Conservation (phyloP, 148 eudicot species). For the Fagopyrum homotropicum region DNA sequence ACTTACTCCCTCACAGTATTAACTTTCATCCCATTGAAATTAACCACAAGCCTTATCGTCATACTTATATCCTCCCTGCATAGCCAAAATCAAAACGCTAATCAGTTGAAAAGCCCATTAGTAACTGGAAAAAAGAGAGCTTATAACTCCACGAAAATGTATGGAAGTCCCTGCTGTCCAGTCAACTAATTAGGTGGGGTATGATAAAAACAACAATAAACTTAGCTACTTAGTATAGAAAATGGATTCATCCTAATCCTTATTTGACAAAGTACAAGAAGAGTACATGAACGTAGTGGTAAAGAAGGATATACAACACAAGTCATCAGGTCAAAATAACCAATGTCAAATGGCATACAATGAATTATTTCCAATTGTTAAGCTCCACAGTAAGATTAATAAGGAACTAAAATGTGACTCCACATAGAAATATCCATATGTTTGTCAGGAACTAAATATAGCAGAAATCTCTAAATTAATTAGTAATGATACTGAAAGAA, state of each 20-base stretch:
- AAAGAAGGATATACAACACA: neutral
- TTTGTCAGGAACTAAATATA: neutral
- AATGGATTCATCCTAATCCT: neutral
- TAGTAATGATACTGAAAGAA: neutral
- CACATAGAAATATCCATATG: neutral
- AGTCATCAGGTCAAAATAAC: neutral
- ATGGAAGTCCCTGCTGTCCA: neutral
- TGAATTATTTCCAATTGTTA: neutral
- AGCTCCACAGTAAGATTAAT: neutral
- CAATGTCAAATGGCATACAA: neutral
- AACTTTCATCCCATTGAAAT: constrained; percentile 77
- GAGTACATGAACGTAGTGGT: neutral
- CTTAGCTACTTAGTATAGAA: neutral
- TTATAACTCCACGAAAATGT: neutral
- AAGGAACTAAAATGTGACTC: neutral
- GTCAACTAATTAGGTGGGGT: neutral
- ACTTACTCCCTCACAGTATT: constrained; percentile 78
- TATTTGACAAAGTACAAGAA: neutral
- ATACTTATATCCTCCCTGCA: constrained; percentile 89
- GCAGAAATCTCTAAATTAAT: neutral
- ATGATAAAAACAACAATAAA: neutral
- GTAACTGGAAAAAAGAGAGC: neutral
- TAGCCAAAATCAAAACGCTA: constrained; percentile 13
- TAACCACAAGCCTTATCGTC: constrained; percentile 91
- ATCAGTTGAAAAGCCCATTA: neutral